Percentiles rank a stretch among this genome's conserved stretches.
These are phyloP conservation scores for Agrocybe chaxingu DNA, from an alignment of 768 basidiomycete genomes.

Conservation along the genomic window DNA sequence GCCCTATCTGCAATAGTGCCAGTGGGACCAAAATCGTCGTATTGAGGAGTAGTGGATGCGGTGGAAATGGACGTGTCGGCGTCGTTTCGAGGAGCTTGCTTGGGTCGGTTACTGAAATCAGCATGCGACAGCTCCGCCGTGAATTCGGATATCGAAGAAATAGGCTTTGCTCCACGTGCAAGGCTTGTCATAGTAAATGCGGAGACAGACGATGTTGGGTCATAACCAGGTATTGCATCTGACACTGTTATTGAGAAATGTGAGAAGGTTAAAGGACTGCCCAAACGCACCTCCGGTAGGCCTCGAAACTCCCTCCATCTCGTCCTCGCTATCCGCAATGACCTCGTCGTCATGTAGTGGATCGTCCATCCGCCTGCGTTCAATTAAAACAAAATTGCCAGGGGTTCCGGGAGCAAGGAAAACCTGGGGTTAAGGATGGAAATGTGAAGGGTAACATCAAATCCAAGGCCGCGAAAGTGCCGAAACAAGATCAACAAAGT, in stretches of 20 bases:
- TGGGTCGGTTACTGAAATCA: too few species aligned
- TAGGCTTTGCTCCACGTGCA: neutral
- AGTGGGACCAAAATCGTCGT: conserved; percentile 12
- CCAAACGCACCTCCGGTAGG: neutral
- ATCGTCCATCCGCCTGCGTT: neutral
- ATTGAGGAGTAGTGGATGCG: conserved; percentile 4
- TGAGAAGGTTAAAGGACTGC: neutral
- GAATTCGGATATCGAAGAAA: conserved; percentile 15
- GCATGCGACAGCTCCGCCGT: neutral
- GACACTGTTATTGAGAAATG: neutral
- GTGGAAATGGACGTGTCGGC: conserved; percentile 7
- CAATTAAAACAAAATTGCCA: too few species aligned
- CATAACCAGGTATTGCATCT: neutral
- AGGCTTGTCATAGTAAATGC: conserved; percentile 6
- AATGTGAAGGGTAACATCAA: neutral
- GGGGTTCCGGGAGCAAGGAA: too few species aligned
- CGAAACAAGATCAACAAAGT: conserved; percentile 17
- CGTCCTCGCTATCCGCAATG: conserved; percentile 44
- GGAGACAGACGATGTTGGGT: conserved; percentile 4
- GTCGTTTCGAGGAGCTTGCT: neutral
- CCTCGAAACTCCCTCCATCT: conserved; percentile 11
- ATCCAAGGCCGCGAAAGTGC: neutral
- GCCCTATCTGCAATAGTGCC: conserved; percentile 54
- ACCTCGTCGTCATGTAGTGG: conserved; percentile 31
- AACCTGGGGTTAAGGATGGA: too few species aligned